phyloP scores from a whole-genome alignment of 768 basidiomycete species.

The Rhizopogon salebrosus region DNA sequence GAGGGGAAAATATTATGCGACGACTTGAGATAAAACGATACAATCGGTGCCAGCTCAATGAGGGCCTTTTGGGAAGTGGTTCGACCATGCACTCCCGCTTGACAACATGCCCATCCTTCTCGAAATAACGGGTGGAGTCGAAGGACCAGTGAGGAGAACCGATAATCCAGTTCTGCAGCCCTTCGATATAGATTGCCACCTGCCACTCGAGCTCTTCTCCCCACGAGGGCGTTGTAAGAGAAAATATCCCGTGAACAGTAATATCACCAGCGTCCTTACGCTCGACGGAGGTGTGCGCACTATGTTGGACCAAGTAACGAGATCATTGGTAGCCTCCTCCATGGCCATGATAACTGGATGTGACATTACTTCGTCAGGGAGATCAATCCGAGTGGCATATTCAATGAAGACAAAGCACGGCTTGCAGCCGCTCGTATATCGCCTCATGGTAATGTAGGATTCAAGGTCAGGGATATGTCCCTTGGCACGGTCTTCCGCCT shows the following conservation, averaged over 20 bases:
- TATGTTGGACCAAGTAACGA: slow-evolving; percentile 46
- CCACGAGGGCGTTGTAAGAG: slow-evolving; percentile 74
- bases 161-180: slow-evolving; percentile 68
- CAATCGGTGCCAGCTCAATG: slow-evolving; percentile 7
- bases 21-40: background rate
- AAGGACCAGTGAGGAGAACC: slow-evolving; percentile 75
- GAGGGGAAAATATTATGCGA: no score
- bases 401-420: slow-evolving; percentile 49
- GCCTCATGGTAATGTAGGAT: slow-evolving; percentile 47
- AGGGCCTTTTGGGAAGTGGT: slow-evolving; percentile 37
- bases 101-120: slow-evolving; percentile 47
- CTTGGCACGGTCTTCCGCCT: slow-evolving; percentile 38
- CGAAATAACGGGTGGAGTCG: slow-evolving; percentile 66
- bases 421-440: slow-evolving; percentile 50
- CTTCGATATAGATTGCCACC: slow-evolving; percentile 53
- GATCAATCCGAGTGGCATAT: slow-evolving; percentile 46
- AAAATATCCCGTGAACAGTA: slow-evolving; percentile 52
- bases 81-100: slow-evolving; percentile 50
- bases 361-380: slow-evolving; percentile 50
- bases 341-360: slow-evolving; percentile 45
- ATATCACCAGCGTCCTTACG: slow-evolving; percentile 2
- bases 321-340: slow-evolving; percentile 43
- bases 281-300: slow-evolving; percentile 3
- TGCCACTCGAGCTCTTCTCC: slow-evolving; percentile 53
- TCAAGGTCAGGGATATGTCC: slow-evolving; percentile 40